These are phyloP conservation scores for Fusarium udum DNA, from an alignment of 2,329 filamentous ascomycete species.

Conservation along the genomic window DNA sequence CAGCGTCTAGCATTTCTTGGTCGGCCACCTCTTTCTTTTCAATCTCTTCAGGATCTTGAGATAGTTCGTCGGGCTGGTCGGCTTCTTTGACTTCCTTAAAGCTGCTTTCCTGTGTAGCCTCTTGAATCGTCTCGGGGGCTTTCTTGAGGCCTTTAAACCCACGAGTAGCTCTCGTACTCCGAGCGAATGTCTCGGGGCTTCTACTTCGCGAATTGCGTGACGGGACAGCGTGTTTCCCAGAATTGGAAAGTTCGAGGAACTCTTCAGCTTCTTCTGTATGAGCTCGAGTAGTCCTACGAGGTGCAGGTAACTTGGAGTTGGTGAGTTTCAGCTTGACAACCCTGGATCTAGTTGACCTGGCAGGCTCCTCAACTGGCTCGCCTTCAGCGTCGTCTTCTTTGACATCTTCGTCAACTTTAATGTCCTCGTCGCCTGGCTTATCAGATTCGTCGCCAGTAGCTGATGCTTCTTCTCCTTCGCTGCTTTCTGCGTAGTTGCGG, in stretches of 20 bases:
- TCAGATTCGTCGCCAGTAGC: constrained; percentile 45
- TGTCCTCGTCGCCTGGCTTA: constrained; percentile 41
- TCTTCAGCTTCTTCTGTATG: constrained; percentile 64
- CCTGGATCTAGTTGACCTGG: constrained; percentile 45
- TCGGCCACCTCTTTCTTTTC: constrained; percentile 46
- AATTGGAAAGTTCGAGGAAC: constrained; percentile 67
- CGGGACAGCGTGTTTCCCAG: constrained; percentile 65
- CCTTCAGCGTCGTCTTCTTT: constrained; percentile 43
- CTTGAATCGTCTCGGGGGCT: constrained; percentile 59
- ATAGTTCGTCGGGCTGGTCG: constrained; percentile 52
- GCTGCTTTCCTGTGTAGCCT: constrained; percentile 64
- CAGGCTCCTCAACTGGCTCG: constrained; percentile 28
- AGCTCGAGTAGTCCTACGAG: constrained; percentile 62
- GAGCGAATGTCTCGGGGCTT: constrained; percentile 62
- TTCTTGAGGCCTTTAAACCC: constrained; percentile 62
- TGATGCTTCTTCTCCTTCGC: constrained; percentile 54
- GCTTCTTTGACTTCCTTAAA: constrained; percentile 48
- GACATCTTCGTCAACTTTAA: constrained; percentile 38
- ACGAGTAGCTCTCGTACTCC: constrained; percentile 57
- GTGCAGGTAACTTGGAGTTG: constrained; percentile 47
- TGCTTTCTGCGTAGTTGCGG: constrained; percentile 59
- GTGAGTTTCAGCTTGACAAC: constrained; percentile 59
- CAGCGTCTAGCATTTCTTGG: constrained; percentile 44
- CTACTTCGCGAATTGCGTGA: constrained; percentile 62
- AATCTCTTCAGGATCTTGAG: constrained; percentile 44